Base-by-base conservation (phyloP, 164 flowering plant species). In the Magnolia changhungtana region DNA sequence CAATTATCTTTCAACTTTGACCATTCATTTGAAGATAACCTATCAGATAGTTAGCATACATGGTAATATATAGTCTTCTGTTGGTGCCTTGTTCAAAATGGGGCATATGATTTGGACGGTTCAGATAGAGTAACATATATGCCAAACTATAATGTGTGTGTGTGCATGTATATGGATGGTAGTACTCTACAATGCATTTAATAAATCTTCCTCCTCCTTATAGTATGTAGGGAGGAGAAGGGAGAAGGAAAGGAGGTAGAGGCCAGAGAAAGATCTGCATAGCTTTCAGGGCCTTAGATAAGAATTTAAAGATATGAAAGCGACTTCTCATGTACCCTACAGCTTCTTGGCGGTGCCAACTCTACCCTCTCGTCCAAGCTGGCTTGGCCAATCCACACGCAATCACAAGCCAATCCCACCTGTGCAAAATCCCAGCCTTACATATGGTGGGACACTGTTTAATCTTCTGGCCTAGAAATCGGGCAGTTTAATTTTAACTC, bases 321-420 rank as follows among this genome's bases (percentile, higher is more conserved):
- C 14, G 91, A 89, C 90, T 16, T 81, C 50, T 82, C 90, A 86
- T 90, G 80, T 82, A 84, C 89, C 83, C 82, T 85, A 80, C 84
- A 81, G 72, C 82, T 82, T 78, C 75, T 65, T 78, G 76, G 86
- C 88, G 87, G 90, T 89, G 86, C 74, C 84, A 83, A 87, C 87
- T 80, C 81, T 81, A 80, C 84, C 80, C 84, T 77, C 20, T 31
- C 65, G 31, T 55, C 61, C 13, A 11, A 16, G 61, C 13, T 11
- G 11, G 1, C 61, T 55, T 55, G 61, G 18, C 18, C 18, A 8
- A 55, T 16, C 61, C 61, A 55, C 13, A 55, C 13, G 13, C 61
- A 11, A 55, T 3, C 13, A 16, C 61, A 11, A 16, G 2, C 61
- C 61, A 55, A 55, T 55, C 45, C 45, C 45, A 55, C 61, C 61